A percentile compares a stretch with the other conserved stretches of the same genome.
Conservation (phyloP, 2,329 filamentous ascomycete genomes). For the Colletotrichum tabaci region DNA sequence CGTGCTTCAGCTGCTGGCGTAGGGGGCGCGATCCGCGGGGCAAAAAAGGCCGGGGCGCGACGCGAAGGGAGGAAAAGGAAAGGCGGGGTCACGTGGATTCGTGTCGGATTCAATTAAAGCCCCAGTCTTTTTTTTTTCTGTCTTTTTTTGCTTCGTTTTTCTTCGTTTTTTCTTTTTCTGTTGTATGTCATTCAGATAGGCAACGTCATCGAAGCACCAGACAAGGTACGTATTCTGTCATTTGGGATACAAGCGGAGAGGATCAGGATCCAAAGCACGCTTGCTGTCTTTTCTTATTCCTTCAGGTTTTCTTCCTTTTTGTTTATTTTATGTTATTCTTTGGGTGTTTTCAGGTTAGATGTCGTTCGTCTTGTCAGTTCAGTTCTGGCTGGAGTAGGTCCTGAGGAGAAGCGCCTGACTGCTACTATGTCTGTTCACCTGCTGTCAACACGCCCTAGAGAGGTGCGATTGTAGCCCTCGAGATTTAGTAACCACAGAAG, state of each 20-base stretch:
- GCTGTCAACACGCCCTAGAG: neutral
- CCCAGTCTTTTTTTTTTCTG: constrained; percentile 12
- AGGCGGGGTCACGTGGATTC: constrained; percentile 52
- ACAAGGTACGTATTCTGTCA: no score
- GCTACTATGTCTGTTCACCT: no score
- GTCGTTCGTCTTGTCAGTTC: no score
- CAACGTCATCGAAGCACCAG: constrained; percentile 25
- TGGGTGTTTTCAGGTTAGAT: no score
- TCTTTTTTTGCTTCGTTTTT: neutral
- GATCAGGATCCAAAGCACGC: no score
- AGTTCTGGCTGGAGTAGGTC: no score
- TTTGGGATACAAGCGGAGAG: no score
- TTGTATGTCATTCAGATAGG: neutral
- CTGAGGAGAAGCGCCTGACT: no score
- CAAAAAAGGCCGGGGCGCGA: constrained; percentile 42
- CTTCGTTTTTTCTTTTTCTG: no score
- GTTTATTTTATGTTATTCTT: no score
- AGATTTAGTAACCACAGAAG: neutral
- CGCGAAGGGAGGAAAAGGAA: constrained; percentile 49
- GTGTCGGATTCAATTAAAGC: constrained; percentile 34
- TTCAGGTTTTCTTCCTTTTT: no score
- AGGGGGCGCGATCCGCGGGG: constrained; percentile 22
- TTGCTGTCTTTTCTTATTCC: no score
- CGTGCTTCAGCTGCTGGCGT: neutral
- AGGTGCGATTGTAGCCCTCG: neutral